Percentiles rank a stretch among this genome's conserved stretches.
These are phyloP conservation scores for Mycena sp. DNA, from an alignment of 1,284 basidiomycete genomes.

Conservation along the genomic window DNA sequence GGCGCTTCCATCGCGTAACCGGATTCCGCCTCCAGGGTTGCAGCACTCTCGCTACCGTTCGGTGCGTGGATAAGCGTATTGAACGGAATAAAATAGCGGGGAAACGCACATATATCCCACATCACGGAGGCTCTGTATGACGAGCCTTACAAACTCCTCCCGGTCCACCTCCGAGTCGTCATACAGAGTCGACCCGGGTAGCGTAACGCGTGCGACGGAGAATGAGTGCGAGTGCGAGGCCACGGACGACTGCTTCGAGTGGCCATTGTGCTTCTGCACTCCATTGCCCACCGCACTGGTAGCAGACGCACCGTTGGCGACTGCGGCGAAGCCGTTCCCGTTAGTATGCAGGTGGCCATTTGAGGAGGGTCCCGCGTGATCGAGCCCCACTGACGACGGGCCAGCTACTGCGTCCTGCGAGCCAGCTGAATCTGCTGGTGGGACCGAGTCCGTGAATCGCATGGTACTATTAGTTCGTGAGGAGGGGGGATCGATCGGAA, in stretches of 20 bases:
- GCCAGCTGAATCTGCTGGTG: conserved; percentile 57
- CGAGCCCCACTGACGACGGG: conserved; percentile 59
- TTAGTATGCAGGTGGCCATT: conserved; percentile 60
- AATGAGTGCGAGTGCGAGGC: conserved; percentile 46
- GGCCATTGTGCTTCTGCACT: conserved; percentile 46
- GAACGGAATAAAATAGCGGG: conserved; percentile 14
- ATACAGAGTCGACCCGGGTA: conserved; percentile 78
- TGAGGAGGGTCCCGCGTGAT: conserved; percentile 55
- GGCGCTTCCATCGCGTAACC: conserved; percentile 88
- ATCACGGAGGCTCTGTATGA: conserved; percentile 91
- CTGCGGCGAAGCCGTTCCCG: conserved; percentile 41
- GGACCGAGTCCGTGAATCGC: conserved; percentile 67
- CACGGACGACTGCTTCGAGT: conserved; percentile 28
- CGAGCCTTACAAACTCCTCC: conserved; percentile 91
- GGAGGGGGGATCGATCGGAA: conserved; percentile 42
- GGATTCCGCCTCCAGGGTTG: conserved; percentile 91
- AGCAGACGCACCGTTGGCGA: conserved; percentile 47
- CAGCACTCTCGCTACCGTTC: conserved; percentile 81
- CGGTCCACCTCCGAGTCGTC: conserved; percentile 83
- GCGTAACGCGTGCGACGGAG: conserved; percentile 61
- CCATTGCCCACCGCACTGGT: conserved; percentile 51
- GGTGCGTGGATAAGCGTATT: conserved; percentile 24
- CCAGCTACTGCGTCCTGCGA: conserved; percentile 62
- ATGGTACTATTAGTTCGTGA: conserved; percentile 51
- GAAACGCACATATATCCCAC: conserved; percentile 89